A percentile compares a stretch with the other conserved stretches of the same genome.
phyloP scores from a whole-genome alignment of 331 rosid species.

The Telfairia occidentalis region DNA sequence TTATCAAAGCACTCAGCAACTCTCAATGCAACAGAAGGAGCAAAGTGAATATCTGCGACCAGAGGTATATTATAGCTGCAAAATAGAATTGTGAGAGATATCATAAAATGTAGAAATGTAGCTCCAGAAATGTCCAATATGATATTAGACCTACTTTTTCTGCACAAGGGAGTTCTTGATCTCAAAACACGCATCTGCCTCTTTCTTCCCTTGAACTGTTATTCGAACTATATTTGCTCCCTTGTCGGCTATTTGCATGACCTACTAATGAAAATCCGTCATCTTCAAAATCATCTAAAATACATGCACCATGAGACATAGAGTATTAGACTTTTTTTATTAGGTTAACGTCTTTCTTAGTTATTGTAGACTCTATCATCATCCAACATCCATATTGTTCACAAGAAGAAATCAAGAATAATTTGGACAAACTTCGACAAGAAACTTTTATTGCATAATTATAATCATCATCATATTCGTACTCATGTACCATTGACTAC shows the following conservation, averaged over 20 bases:
- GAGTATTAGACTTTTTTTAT: background rate
- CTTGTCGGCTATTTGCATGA: slow-evolving; percentile 82
- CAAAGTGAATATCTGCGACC: slow-evolving; percentile 99
- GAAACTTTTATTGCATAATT: background rate
- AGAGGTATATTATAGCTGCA: slow-evolving; percentile 91
- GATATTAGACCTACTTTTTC: slow-evolving; percentile 57
- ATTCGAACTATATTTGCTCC: slow-evolving; percentile 94
- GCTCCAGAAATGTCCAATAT: slow-evolving; percentile 4
- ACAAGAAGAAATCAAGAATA: background rate
- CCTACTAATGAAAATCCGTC: slow-evolving; percentile 35
- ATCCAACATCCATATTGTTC: background rate
- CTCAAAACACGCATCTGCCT: slow-evolving; percentile 97
- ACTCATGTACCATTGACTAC: background rate
- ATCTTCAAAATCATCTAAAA: slow-evolving; percentile 4
- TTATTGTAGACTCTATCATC: background rate
- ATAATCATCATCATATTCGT: background rate
- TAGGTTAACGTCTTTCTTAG: background rate
- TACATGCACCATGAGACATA: background rate
- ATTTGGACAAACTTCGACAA: background rate
- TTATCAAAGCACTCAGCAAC: slow-evolving; percentile 98
- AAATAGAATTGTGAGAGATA: slow-evolving; percentile 11
- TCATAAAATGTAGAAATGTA: background rate
- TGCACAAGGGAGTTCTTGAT: slow-evolving; percentile 89
- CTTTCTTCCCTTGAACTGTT: slow-evolving; percentile 96
- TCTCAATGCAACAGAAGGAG: slow-evolving; percentile 85